These are phyloP conservation scores for Clavariopsis aquatica DNA, from an alignment of 495 filamentous ascomycete genomes.

Conservation along the genomic window DNA sequence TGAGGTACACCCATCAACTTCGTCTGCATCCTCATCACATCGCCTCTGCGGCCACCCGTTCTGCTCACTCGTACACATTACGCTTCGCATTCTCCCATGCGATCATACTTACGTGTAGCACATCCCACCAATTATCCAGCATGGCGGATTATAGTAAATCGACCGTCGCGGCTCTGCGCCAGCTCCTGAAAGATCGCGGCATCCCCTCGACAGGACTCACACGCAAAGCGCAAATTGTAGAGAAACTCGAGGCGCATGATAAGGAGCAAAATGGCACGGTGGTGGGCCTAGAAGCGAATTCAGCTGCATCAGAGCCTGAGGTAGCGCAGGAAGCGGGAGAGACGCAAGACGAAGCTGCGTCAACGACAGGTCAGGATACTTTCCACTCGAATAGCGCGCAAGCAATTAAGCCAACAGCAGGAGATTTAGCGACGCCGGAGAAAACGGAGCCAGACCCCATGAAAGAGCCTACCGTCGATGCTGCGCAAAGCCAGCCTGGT, in stretches of 20 bases:
- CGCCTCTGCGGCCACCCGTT: neutral
- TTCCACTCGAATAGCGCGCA: neutral
- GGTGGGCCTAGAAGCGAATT: constrained; percentile 8
- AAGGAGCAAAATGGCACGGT: constrained; percentile 9
- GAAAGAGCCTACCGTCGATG: neutral
- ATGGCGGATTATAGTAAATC: constrained; percentile 46
- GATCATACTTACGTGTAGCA: neutral
- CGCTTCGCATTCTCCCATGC: neutral
- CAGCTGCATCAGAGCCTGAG: constrained; percentile 6
- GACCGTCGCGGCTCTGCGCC: constrained; percentile 43
- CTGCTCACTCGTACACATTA: neutral
- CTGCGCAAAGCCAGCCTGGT: neutral
- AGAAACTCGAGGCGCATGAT: constrained; percentile 43
- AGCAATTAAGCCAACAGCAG: neutral
- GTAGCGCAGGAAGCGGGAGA: constrained; percentile 2
- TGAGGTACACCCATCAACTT: neutral
- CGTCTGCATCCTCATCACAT: neutral
- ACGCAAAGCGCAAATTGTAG: constrained; percentile 45
- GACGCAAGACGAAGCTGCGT: neutral
- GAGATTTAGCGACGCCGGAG: neutral
- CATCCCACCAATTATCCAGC: neutral
- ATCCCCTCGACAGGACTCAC: constrained; percentile 46
- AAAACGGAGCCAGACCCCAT: neutral
- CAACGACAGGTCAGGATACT: neutral
- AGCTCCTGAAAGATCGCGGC: constrained; percentile 44